These are phyloP conservation scores for Lipomyces kockii DNA, from an alignment of 805 yeast species.

Conservation along the genomic window DNA sequence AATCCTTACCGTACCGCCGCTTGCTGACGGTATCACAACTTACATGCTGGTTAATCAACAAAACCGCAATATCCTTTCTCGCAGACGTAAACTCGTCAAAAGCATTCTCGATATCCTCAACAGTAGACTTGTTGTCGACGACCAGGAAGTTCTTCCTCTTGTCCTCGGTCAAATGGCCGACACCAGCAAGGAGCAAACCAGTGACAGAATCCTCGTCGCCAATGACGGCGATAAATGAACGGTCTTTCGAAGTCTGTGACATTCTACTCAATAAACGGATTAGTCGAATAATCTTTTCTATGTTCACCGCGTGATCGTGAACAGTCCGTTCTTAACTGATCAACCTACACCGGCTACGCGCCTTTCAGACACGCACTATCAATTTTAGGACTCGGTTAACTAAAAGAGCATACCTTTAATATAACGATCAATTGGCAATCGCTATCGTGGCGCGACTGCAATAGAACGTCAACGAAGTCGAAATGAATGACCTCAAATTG, in stretches of 20 bases:
- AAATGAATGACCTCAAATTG: not conserved
- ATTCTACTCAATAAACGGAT: constrained; percentile 9
- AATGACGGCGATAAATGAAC: constrained; percentile 87
- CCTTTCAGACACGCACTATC: not conserved
- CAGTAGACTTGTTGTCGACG: constrained; percentile 77
- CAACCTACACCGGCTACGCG: not conserved
- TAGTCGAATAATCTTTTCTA: not conserved
- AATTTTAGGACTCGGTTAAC: not conserved
- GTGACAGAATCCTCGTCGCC: constrained; percentile 98
- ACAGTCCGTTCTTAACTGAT: not conserved
- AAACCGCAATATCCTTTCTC: constrained; percentile 89
- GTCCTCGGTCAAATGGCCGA: constrained; percentile 75
- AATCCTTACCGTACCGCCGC: not conserved
- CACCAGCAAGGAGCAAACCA: constrained; percentile 92
- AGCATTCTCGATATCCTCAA: constrained; percentile 72
- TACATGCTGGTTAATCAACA: constrained; percentile 86
- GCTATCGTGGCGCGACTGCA: not conserved
- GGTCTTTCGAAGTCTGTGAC: constrained; percentile 52
- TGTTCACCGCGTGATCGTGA: not conserved
- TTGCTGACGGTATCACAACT: not conserved
- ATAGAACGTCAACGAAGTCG: not conserved
- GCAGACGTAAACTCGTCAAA: constrained; percentile 73
- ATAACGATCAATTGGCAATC: not conserved
- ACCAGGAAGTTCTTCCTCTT: constrained; percentile 78
- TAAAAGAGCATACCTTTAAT: not conserved